Evolutionary conservation across 164 flowering plant genomes (phyloP), one percentile per base, ranked within the genome.

Genomic region (Vitis rotundifolia): DNA sequence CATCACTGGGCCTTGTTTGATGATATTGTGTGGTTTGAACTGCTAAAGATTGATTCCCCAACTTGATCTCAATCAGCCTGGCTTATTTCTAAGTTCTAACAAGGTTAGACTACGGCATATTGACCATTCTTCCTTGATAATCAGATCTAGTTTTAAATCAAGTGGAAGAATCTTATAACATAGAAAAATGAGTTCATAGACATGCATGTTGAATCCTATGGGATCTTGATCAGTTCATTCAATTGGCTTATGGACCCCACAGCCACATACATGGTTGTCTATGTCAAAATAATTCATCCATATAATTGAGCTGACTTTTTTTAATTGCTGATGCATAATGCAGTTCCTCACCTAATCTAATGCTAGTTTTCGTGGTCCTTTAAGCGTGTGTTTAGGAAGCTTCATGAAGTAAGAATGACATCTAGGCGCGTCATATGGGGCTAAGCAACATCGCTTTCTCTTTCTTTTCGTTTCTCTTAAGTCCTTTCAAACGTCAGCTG

Each of bases 281-380:
- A 37, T 37, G 7, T 37, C 44, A 37, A 37, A 55, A 55, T 8
- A 16, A 59, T 22, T 59, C 13, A 59, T 22, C 61, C 14, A 26
- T 15, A 16, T 44, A 62, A 62, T 62, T 44, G 65, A 62, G 51
- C 51, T 37, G 44, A 37, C 48, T 62, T 50, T 44, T 51, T 47
- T 62, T 62, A 44, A 5, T 22, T 61, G 14, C 9, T 56, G 59
- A 14, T 56, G 9, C 26, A 13, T 16, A 56, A 55, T 37, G 44
- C 44, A 3, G 44, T 55, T 7, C 19, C 58, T n/a, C 58, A 55
- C 58, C 58, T 55, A 55, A 55, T 55, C 19, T 18, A 16, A 2
- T 18, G 26, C 59, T 16, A 56, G 26, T 56, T 56, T 55, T 56
- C 9, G 59, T 9, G 10, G 26, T 56, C 28, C 44, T 37, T 37